Base-by-base conservation (phyloP, 164 flowering plant genomes). In the Tetrastigma voinierianum region DNA sequence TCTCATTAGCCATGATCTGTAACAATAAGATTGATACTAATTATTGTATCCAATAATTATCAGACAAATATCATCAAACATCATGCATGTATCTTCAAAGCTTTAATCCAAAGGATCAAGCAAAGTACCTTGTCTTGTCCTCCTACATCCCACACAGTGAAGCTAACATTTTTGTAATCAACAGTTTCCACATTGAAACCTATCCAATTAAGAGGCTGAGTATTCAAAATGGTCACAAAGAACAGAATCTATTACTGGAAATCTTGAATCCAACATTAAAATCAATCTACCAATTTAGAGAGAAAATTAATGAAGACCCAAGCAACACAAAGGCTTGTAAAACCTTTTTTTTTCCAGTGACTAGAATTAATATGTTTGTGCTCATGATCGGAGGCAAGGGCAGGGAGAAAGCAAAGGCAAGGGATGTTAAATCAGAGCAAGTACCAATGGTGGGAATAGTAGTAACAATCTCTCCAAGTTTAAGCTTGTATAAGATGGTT, bases 111-210 rank as follows among this genome's bases (percentile, higher is more conserved):
- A 45, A 40, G 32, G 9, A 46, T 53, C 19, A 55, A 46, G 53
- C 9, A n/a, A 16, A 21, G 64, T 72, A 81, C 83, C 78, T 77
- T 81, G 56, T 78, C 77, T 56, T 83, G 81, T 32, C 83, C 79
- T 70, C 83, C 81, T 4, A 77, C 80, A 57, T 81, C 83, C 81
- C 80, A 80, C 19, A 77, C 82, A 8, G 79, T 77, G 69, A 82
- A 75, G 73, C 78, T 73, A 10, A 77, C 78, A 63, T 77, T 73
- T 57, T 76, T 77, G 75, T 77, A 80, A 20, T 80, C 78, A 17
- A 82, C 83, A 44, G 78, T 78, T 67, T 78, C 81, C 63, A 80
- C 80, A 59, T 78, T 74, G 58, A 83, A 80, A 17, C 84, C 84
- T 80, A 68, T 2, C 10, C 18, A 25, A 59, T 12, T 47, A 59